Evolutionary conservation across 1,284 basidiomycete species (phyloP).

Genomic region (Coriolopsis trogii): DNA sequence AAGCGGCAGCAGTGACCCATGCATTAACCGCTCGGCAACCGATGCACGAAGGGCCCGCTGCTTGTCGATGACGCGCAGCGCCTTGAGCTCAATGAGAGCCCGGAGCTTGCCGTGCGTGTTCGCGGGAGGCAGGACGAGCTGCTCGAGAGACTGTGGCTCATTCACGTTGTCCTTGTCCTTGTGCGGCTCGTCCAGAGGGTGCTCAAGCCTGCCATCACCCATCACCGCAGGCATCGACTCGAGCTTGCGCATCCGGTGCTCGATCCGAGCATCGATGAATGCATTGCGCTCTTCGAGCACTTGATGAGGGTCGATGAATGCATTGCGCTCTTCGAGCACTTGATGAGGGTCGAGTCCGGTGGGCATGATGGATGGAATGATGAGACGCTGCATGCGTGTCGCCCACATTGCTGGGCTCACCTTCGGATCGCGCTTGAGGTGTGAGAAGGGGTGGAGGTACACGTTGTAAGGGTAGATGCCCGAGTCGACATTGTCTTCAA

Average conservation of each 20-base stretch:
- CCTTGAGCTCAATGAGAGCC: conserved; percentile 94
- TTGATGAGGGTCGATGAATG: too few relatives aligned
- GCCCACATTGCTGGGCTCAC: conserved; percentile 62
- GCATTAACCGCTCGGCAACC: conserved; percentile 86
- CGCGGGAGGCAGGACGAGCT: conserved; percentile 53
- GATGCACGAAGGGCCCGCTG: conserved; percentile 87
- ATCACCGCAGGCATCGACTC: conserved; percentile 84
- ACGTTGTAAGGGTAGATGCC: conserved; percentile 96
- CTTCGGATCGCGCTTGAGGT: conserved; percentile 67
- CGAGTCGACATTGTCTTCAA: conserved; percentile 82
- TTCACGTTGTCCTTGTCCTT: conserved; percentile 49
- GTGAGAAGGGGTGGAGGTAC: conserved; percentile 85
- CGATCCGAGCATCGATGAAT: conserved; percentile 90
- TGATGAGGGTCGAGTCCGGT: conserved; percentile 92
- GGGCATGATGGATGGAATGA: conserved; percentile 91
- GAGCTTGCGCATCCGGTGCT: conserved; percentile 89
- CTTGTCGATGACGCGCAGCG: conserved; percentile 88
- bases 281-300: too few relatives aligned
- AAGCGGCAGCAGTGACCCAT: conserved; percentile 88
- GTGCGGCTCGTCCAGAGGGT: conserved; percentile 51
- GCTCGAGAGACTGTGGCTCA: conserved; percentile 31
- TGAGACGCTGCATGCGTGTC: conserved; percentile 77
- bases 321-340: conserved; percentile 89
- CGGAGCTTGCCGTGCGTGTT: conserved; percentile 80
- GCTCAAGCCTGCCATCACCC: conserved; percentile 73